Conservation (phyloP, 2,329 filamentous ascomycete genomes). For the Trichoderma simmonsii region DNA sequence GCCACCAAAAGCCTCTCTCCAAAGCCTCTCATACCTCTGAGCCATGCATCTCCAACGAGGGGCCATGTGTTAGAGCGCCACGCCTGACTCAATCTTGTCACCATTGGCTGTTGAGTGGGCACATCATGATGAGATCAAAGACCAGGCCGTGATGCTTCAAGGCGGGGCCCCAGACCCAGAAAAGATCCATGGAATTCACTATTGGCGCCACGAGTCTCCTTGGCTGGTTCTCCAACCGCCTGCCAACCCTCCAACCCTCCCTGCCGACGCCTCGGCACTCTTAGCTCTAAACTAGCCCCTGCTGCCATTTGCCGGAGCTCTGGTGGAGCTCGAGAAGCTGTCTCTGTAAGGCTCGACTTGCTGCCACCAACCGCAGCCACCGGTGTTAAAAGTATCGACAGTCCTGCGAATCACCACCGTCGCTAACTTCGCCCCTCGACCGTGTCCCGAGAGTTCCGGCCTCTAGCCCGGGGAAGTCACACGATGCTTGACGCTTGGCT, state of each 20-base stretch:
- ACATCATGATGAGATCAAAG: constrained; percentile 15
- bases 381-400: not conserved
- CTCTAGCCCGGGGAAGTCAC: constrained; percentile 6
- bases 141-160: not conserved
- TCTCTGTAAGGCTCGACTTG: not conserved
- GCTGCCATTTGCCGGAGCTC: constrained; percentile 15
- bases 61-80: not conserved
- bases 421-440: constrained; percentile 16
- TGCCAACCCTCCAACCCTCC: not conserved
- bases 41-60: not conserved
- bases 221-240: not conserved
- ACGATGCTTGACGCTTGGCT: not conserved
- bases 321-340: not conserved
- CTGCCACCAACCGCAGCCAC: not conserved
- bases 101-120: not conserved
- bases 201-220: constrained; percentile 1
- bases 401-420: not conserved
- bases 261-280: constrained; percentile 6
- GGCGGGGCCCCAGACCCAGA: constrained; percentile 12
- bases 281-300: not conserved
- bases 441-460: constrained; percentile 18
- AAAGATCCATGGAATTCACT: not conserved
- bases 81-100: not conserved
- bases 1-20: not conserved
- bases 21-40: not conserved